A percentile compares a stretch with the other conserved stretches of the same genome.
phyloP scores from a whole-genome alignment of 345 rosid genomes.

The Eucalyptus urophylla region DNA sequence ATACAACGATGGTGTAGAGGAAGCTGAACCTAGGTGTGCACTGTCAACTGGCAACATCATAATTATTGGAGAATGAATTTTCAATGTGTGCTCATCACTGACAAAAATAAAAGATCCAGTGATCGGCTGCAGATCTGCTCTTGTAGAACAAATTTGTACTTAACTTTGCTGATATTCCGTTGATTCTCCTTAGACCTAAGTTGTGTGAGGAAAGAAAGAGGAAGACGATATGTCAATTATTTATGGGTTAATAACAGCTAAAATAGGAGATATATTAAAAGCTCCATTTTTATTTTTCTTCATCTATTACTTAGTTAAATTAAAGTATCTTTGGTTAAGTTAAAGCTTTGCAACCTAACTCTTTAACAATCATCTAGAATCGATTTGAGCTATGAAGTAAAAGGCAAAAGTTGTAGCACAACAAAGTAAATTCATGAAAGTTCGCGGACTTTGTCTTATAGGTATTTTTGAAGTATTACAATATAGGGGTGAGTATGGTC shows the following conservation, averaged over 20 bases:
- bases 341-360: background rate
- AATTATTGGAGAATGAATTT: no score
- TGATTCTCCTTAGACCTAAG: background rate
- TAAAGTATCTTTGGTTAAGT: background rate
- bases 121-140: rapidly evolving
- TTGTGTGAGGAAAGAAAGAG: background rate
- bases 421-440: background rate
- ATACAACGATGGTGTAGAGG: rapidly evolving
- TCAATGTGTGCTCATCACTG: rapidly evolving
- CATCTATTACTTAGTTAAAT: background rate
- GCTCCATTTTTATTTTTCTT: background rate
- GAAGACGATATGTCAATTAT: background rate
- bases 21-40: rapidly evolving
- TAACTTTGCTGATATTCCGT: no score
- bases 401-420: background rate
- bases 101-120: no score
- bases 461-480: background rate
- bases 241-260: background rate
- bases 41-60: rapidly evolving
- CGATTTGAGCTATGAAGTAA: background rate
- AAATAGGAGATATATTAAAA: background rate
- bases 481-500: background rate
- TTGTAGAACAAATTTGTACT: no score
- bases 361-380: background rate
- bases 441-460: background rate